These are phyloP conservation scores for Jaminaea rosea DNA, from an alignment of 1,284 basidiomycete genomes.

Conservation along the genomic window DNA sequence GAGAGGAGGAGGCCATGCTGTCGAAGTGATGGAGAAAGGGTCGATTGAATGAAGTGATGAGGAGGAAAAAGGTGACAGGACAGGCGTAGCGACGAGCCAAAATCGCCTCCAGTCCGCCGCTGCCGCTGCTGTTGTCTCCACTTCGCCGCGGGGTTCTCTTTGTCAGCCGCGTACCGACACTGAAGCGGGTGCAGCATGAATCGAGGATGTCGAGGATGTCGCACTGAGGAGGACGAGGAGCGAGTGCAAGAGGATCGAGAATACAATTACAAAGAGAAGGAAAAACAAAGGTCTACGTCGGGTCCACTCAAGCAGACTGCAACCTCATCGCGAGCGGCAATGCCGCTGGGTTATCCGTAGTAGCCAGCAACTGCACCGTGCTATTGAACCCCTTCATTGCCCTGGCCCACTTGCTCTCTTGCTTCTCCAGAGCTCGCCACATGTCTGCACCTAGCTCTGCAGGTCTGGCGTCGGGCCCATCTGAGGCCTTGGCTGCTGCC, in stretches of 20 bases:
- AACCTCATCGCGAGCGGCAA: slow-evolving; percentile 39
- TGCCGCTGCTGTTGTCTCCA: too few species aligned
- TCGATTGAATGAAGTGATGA: too few species aligned
- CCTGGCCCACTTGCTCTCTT: slow-evolving; percentile 36
- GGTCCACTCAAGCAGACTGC: slow-evolving; percentile 14
- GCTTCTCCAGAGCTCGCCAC: slow-evolving; percentile 16
- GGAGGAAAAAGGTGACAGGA: too few species aligned
- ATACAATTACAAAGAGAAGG: background rate
- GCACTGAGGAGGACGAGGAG: background rate
- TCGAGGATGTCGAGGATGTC: background rate
- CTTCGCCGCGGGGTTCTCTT: too few species aligned
- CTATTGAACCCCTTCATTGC: slow-evolving; percentile 35
- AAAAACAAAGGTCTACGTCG: background rate
- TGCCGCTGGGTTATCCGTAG: slow-evolving; percentile 45
- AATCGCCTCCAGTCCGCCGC: too few species aligned
- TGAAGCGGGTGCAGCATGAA: too few species aligned
- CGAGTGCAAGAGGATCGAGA: background rate
- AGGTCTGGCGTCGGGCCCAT: slow-evolving; percentile 3
- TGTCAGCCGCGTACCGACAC: background rate
- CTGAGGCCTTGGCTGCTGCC: slow-evolving; percentile 4
- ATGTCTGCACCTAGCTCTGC: slow-evolving; percentile 7
- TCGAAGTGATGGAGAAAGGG: too few species aligned
- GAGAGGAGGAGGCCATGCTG: too few species aligned
- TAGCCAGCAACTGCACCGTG: slow-evolving; percentile 40
- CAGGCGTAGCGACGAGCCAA: too few species aligned